Percentiles rank a stretch among this genome's conserved stretches.
phyloP scores from a whole-genome alignment of 1,284 basidiomycete species.

The Exobasidium cylindrosporum region DNA sequence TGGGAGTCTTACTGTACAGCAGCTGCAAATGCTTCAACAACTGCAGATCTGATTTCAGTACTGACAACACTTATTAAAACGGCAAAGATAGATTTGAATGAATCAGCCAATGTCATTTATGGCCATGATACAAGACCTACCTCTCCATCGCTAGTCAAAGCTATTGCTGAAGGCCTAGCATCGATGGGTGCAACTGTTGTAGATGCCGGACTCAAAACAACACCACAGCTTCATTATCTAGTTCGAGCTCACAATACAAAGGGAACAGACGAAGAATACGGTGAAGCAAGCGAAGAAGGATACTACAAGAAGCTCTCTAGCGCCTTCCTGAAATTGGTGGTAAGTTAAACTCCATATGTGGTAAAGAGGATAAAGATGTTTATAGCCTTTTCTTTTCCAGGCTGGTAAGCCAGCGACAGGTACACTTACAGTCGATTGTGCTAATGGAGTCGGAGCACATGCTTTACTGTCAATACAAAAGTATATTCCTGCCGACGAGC shows the following conservation, averaged over 20 bases:
- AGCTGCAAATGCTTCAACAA: slow-evolving; percentile 79
- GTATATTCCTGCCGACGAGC: slow-evolving; percentile 36
- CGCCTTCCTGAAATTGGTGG: slow-evolving; percentile 83
- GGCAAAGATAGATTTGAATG: slow-evolving; percentile 73
- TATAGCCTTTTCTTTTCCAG: slow-evolving; percentile 4
- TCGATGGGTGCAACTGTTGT: slow-evolving; percentile 61
- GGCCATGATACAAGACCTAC: slow-evolving; percentile 91
- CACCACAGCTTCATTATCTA: slow-evolving; percentile 92
- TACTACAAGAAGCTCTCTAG: slow-evolving; percentile 82
- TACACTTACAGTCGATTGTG: slow-evolving; percentile 82
- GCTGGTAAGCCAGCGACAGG: slow-evolving; percentile 54
- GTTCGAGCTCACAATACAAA: slow-evolving; percentile 86
- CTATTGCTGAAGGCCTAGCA: slow-evolving; percentile 78
- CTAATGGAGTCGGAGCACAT: slow-evolving; percentile 88
- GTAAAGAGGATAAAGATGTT: not conserved
- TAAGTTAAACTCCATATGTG: slow-evolving; percentile 51
- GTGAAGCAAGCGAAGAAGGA: slow-evolving; percentile 77
- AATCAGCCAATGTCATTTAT: slow-evolving; percentile 79
- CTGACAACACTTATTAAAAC: slow-evolving; percentile 67
- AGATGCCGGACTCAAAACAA: slow-evolving; percentile 76
- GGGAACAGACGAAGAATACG: slow-evolving; percentile 68
- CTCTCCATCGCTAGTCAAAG: slow-evolving; percentile 73
- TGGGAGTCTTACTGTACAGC: slow-evolving; percentile 89
- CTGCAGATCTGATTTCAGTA: slow-evolving; percentile 69
- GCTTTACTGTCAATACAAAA: slow-evolving; percentile 43